Evolutionary conservation across 306 rosid species (phyloP).

Genomic region (Luffa aegyptiaca): DNA sequence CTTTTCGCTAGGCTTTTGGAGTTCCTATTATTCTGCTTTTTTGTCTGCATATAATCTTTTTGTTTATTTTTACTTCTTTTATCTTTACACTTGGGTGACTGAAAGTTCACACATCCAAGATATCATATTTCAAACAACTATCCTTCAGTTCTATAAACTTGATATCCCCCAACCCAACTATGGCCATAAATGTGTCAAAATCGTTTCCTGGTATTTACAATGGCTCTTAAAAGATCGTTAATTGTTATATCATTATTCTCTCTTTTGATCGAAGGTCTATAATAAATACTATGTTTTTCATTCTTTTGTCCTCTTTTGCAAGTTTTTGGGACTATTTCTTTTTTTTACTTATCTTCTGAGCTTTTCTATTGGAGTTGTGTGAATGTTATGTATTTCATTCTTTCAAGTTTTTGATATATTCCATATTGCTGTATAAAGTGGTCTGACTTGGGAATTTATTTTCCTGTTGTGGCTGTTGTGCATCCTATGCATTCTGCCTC

Average conservation of each 20-base stretch:
- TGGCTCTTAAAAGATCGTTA: not conserved
- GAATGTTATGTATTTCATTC: not conserved
- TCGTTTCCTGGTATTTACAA: not conserved
- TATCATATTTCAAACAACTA: not conserved
- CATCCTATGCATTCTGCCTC: not conserved
- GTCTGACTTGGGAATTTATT: not conserved
- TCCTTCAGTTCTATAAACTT: not conserved
- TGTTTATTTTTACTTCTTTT: not conserved
- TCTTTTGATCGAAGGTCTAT: not conserved
- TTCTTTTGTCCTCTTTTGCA: not conserved
- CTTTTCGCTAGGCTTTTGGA: conserved; percentile 5
- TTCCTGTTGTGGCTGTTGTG: not conserved
- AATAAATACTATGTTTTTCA: not conserved
- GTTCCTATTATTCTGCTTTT: not conserved
- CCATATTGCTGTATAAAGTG: not conserved
- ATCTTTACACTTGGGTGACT: not conserved
- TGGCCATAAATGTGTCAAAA: not conserved
- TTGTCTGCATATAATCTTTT: not conserved
- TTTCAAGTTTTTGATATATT: not conserved
- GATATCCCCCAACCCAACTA: not conserved
- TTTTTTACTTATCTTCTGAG: not conserved
- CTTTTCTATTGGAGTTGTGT: not conserved
- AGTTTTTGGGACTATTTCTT: not conserved
- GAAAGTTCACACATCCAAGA: not conserved
- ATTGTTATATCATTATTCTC: not conserved